Conservation (phyloP, 805 yeast species). For the Saturnispora galanensis region DNA sequence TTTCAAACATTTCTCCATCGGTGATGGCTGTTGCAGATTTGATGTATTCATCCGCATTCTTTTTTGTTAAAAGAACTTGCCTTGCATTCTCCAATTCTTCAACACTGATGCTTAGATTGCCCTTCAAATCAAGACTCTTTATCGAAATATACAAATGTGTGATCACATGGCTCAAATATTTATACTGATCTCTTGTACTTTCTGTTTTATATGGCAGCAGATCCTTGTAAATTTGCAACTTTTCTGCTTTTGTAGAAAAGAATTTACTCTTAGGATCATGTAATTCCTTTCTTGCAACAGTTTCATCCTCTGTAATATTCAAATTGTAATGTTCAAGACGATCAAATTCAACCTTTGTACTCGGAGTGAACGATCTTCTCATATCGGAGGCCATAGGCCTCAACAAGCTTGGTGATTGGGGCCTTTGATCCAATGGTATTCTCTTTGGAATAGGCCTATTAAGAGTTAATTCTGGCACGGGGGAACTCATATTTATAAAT, state of each 20-base stretch:
- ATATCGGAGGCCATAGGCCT: constrained; percentile 7
- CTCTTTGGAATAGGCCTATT: constrained; percentile 9
- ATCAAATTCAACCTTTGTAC: constrained; percentile 14
- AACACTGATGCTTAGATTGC: constrained; percentile 55
- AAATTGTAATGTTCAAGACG: constrained; percentile 31
- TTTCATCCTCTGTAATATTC: constrained; percentile 48
- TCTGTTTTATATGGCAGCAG: constrained; percentile 68
- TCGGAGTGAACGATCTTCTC: constrained; percentile 3
- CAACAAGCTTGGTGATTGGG: constrained; percentile 1
- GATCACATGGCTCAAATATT: constrained; percentile 70
- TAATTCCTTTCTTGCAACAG: constrained; percentile 20
- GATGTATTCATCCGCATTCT: constrained; percentile 40
- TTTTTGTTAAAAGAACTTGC: constrained; percentile 17
- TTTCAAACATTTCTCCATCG: constrained; percentile 26
- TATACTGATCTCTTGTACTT: constrained; percentile 54
- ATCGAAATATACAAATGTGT: constrained; percentile 72
- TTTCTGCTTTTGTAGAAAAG: constrained; percentile 18
- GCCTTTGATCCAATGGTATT: not conserved
- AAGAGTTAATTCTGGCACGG: constrained; percentile 8
- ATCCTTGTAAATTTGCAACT: constrained; percentile 16
- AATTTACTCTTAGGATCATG: constrained; percentile 17
- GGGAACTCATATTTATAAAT: constrained; percentile 11
- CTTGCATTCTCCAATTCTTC: constrained; percentile 47
- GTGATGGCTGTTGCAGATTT: constrained; percentile 35
- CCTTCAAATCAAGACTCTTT: constrained; percentile 63